A percentile compares a stretch with the other conserved stretches of the same genome.
Conservation (phyloP, 2,329 filamentous ascomycete species). For the Ascochyta rabiei region DNA sequence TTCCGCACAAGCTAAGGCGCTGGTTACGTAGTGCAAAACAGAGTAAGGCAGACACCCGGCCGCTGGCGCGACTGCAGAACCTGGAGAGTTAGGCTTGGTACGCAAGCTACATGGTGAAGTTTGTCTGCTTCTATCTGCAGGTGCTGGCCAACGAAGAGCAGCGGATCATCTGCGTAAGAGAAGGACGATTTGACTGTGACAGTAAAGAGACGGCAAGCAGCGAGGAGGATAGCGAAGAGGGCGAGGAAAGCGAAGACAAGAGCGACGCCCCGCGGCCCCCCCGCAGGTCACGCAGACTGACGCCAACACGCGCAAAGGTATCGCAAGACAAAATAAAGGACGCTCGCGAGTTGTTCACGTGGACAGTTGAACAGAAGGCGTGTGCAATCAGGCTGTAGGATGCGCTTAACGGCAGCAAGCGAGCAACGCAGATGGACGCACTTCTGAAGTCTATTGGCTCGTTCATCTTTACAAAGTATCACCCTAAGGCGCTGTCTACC, state of each 20-base stretch:
- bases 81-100: background rate
- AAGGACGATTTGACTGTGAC: too few species aligned
- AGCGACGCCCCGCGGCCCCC: background rate
- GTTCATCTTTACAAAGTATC: background rate
- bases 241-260: too few species aligned
- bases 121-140: background rate
- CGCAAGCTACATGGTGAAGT: background rate
- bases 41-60: background rate
- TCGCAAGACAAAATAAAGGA: constrained; percentile 12
- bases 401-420: background rate
- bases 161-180: background rate
- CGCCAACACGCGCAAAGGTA: too few species aligned
- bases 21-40: background rate
- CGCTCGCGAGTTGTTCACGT: constrained; percentile 16
- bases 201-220: background rate
- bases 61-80: background rate
- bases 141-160: background rate
- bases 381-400: background rate
- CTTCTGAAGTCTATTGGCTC: background rate
- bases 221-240: constrained; percentile 5
- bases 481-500: background rate
- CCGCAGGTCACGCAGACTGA: background rate
- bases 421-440: background rate
- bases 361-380: constrained; percentile 13
- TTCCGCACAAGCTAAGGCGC: background rate